A percentile compares a stretch with the other conserved stretches of the same genome.
These are phyloP conservation scores for Termitomyces sp. DNA, from an alignment of 768 basidiomycete genomes.

Conservation along the genomic window DNA sequence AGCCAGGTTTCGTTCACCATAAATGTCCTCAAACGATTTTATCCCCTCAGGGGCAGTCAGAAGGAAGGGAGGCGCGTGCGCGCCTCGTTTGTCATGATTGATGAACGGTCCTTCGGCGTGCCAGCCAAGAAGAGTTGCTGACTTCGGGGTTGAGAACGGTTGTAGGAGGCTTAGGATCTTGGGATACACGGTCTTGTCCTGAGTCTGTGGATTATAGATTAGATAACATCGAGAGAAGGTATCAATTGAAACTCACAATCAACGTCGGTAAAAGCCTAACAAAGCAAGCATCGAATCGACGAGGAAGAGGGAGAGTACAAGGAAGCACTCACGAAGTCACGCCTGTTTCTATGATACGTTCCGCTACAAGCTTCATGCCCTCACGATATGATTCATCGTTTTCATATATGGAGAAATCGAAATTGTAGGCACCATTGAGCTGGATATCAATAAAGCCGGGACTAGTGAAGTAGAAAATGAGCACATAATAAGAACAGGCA, in stretches of 20 bases:
- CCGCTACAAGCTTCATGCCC: constrained; percentile 69
- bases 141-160: constrained; percentile 59
- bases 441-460: constrained; percentile 88
- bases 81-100: constrained; percentile 77
- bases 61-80: constrained; percentile 70
- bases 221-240: not conserved
- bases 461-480: constrained; percentile 31
- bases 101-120: constrained; percentile 92
- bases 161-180: constrained; percentile 64
- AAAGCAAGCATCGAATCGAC: constrained; percentile 22
- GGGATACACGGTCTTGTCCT: constrained; percentile 72
- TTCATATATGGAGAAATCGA: constrained; percentile 84
- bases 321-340: constrained; percentile 70
- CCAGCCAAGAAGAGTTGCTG: constrained; percentile 82
- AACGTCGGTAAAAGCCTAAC: constrained; percentile 60
- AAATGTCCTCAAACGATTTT: constrained; percentile 68
- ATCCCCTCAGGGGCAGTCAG: constrained; percentile 60
- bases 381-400: constrained; percentile 64
- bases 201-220: constrained; percentile 48
- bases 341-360: constrained; percentile 81
- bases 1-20: constrained; percentile 62
- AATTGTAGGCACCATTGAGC: constrained; percentile 86
- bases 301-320: not conserved
- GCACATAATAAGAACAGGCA: not conserved
- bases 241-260: constrained; percentile 48